Evolutionary conservation across 1,284 basidiomycete species (phyloP).

Genomic region (Dichomitus squalens): DNA sequence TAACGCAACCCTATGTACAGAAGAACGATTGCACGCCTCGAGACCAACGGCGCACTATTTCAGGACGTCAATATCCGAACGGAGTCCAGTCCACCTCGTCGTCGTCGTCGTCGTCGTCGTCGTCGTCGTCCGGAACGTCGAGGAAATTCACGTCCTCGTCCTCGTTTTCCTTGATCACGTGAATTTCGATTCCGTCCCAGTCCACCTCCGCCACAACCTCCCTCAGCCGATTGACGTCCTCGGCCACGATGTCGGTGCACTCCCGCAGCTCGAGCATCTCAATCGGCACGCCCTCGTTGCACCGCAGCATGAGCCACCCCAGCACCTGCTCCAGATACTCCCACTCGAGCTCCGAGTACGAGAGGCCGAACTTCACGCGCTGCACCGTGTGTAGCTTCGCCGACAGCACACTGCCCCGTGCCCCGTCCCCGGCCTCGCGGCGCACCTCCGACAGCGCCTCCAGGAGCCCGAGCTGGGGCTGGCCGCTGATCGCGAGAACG

Average conservation of each 20-base stretch:
- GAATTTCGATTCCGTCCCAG: slow-evolving; percentile 13
- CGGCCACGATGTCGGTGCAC: slow-evolving; percentile 1
- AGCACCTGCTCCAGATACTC: slow-evolving; percentile 5
- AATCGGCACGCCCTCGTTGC: slow-evolving; percentile 11
- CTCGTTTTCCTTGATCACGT: not conserved
- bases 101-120: not conserved
- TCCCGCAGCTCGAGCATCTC: slow-evolving; percentile 2
- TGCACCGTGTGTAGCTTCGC: not conserved
- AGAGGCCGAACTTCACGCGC: not conserved
- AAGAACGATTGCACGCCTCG: no score
- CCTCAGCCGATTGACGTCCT: slow-evolving; percentile 7
- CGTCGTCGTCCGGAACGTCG: not conserved
- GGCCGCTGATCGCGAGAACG: slow-evolving; percentile 1
- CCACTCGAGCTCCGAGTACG: slow-evolving; percentile 1
- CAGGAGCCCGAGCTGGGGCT: slow-evolving; percentile 5
- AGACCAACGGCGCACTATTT: no score
- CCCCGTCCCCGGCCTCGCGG: not conserved
- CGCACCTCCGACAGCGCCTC: not conserved
- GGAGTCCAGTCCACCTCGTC: not conserved
- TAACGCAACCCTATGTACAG: no score
- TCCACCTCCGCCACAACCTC: slow-evolving; percentile 13
- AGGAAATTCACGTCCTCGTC: not conserved
- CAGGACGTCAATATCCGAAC: no score
- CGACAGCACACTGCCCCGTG: not conserved
- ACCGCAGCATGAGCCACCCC: slow-evolving; percentile 17